Conservation (phyloP, 345 rosid species). For the Bruguiera gymnorhiza region DNA sequence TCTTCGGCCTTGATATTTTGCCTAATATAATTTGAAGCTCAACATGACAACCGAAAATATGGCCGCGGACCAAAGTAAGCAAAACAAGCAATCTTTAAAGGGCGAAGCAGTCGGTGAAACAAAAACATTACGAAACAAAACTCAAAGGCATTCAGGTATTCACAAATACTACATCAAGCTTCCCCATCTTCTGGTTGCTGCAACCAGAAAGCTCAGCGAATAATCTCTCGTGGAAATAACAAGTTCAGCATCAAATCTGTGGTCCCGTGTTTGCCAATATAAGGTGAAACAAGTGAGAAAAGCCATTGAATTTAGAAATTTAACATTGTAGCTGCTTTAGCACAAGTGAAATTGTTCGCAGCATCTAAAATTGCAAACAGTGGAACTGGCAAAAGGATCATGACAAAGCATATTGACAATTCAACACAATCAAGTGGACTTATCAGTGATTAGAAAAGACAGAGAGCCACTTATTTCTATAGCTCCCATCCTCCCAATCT, state of each 20-base stretch:
- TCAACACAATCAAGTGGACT: not conserved
- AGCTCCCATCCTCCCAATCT: slow-evolving; percentile 83
- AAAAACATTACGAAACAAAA: not conserved
- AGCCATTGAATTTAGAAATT: not conserved
- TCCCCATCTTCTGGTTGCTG: not conserved
- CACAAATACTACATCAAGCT: not conserved
- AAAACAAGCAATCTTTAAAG: no score
- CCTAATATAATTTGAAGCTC: no score
- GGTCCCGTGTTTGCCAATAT: not conserved
- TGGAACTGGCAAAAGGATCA: not conserved
- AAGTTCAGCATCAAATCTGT: not conserved
- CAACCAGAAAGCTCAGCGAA: not conserved
- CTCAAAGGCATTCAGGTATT: not conserved
- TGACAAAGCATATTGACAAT: not conserved
- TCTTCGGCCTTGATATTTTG: no score
- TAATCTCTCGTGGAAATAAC: not conserved
- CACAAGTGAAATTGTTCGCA: not conserved
- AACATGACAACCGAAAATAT: no score
- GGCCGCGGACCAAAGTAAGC: no score
- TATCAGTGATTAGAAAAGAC: not conserved
- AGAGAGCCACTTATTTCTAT: slow-evolving; percentile 28
- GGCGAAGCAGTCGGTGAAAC: no score
- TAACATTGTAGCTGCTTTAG: not conserved
- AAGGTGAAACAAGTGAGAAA: not conserved
- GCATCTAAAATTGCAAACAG: not conserved